phyloP scores from a whole-genome alignment of 2,329 filamentous ascomycete species.

The Alternaria sp. region DNA sequence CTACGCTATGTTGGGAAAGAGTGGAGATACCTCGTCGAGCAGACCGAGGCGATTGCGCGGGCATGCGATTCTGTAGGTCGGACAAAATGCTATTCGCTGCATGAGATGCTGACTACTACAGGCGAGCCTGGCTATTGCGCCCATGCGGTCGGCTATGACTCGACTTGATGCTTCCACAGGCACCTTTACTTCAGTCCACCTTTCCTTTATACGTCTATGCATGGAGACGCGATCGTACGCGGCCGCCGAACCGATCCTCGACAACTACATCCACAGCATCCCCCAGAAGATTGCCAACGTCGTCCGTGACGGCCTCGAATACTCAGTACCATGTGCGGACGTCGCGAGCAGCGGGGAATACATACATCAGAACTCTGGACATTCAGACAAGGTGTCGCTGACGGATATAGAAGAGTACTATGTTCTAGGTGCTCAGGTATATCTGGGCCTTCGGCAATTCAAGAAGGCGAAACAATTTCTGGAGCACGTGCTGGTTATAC shows the following conservation, averaged over 20 bases:
- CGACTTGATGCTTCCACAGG: conserved; percentile 70
- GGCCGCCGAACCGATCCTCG: conserved; percentile 65
- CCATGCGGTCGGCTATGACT: conserved; percentile 62
- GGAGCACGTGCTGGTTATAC: conserved; percentile 62
- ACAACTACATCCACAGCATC: conserved; percentile 70
- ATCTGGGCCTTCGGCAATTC: conserved; percentile 53
- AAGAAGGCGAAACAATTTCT: conserved; percentile 55
- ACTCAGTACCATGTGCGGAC: conserved; percentile 50
- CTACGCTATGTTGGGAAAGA: conserved; percentile 60
- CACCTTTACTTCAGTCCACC: conserved; percentile 70
- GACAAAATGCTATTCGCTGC: neutral
- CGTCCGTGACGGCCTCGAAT: conserved; percentile 45
- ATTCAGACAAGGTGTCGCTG: conserved; percentile 62
- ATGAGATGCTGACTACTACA: conserved; percentile 18
- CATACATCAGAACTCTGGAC: conserved; percentile 64
- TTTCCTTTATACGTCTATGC: conserved; percentile 64
- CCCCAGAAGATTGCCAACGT: conserved; percentile 52
- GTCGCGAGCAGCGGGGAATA: conserved; percentile 59
- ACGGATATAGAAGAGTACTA: conserved; percentile 63
- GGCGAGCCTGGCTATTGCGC: conserved; percentile 46
- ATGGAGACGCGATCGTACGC: conserved; percentile 60
- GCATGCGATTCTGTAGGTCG: conserved; percentile 39
- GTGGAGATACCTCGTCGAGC: conserved; percentile 55
- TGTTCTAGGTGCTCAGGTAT: conserved; percentile 55
- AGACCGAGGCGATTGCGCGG: conserved; percentile 42